phyloP scores from a whole-genome alignment of 2,329 filamentous ascomycete genomes.

The Curvularia eragrostidis region DNA sequence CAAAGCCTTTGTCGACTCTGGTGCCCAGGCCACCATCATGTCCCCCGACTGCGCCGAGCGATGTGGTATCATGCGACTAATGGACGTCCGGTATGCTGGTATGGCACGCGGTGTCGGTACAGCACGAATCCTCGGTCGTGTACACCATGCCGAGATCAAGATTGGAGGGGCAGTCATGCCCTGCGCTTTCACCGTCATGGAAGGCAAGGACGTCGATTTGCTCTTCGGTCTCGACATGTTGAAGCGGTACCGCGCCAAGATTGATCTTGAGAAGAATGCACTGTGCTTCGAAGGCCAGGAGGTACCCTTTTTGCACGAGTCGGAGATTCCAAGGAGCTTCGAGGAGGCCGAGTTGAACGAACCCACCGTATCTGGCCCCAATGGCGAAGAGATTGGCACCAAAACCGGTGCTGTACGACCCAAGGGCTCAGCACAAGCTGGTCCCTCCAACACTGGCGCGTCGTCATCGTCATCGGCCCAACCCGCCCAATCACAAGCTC shows the following conservation, averaged over 20 bases:
- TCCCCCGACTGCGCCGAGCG: conserved; percentile 88
- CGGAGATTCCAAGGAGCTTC: conserved; percentile 85
- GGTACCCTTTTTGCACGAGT: conserved; percentile 88
- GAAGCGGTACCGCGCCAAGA: conserved; percentile 90
- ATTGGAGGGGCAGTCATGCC: conserved; percentile 87
- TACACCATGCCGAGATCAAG: conserved; percentile 93
- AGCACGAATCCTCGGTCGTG: conserved; percentile 90
- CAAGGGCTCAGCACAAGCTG: conserved; percentile 50
- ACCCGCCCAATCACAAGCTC: conserved; percentile 18
- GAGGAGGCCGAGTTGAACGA: conserved; percentile 78
- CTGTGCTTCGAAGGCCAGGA: conserved; percentile 88
- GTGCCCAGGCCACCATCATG: conserved; percentile 98
- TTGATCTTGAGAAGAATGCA: conserved; percentile 84
- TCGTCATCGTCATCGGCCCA: conserved; percentile 21
- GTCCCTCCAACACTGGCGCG: conserved; percentile 27
- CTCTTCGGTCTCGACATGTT: conserved; percentile 95
- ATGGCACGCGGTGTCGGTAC: conserved; percentile 94
- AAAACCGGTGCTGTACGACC: conserved; percentile 77
- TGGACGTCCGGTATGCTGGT: conserved; percentile 90
- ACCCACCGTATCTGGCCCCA: conserved; percentile 82
- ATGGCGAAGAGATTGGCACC: conserved; percentile 86
- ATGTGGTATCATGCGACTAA: conserved; percentile 94
- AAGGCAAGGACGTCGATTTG: conserved; percentile 94
- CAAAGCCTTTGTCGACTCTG: conserved; percentile 96
- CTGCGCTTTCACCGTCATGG: conserved; percentile 99